Base-by-base conservation (phyloP, 371 early-diverging fungal species). In the Phascolomyces articulosus region DNA sequence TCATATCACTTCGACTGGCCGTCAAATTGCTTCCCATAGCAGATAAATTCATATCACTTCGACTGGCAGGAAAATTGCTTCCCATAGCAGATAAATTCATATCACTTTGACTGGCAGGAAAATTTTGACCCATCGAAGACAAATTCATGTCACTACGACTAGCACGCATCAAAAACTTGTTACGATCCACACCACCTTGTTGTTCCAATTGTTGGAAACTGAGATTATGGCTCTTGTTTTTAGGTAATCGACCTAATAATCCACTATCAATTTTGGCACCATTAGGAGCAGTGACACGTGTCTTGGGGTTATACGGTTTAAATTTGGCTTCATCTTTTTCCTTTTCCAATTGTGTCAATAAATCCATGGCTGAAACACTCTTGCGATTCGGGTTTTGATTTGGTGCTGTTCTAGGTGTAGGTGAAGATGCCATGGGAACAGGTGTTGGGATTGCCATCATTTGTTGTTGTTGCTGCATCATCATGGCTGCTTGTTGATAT, bases 311-410 rank as follows among this genome's bases (percentile, higher is more conserved):
- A 51, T 10, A 20, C 21, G 69, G 73, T 15, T 58, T 60, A 9
- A 62, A 38, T 4, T 29, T 28, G 24, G 61, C 60, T 18, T 69
- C 67, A n/a, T 69, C 73, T 44, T 77, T 78, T 66, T 81, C 79
- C 56, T 73, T 68, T 61, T 81, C 82, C 18, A 74, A 58, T 62
- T 81, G 77, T 9, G 74, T 29, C 68, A 81, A 65, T 31, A 81
- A 41, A 56, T 81, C 82, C 82, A 81, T 79, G 20, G 75, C 82
- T 23, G 82, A 77, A 28, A 79, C 64, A 60, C 82, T 77, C 40
- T 68, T 69, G 3, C 81, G 77, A 28, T 78, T 73, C 10, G 53
- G 38, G 31, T 65, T 72, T 57, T 47, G 59, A 29, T 55, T 53
- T 40, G 59, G 31, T 34, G 31, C n/a, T n/a, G 47, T n/a, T 9